Percentiles rank a stretch among this genome's conserved stretches.
These are phyloP conservation scores for Chaetomium globosum DNA, from an alignment of 2,329 filamentous ascomycete genomes.

Conservation along the genomic window DNA sequence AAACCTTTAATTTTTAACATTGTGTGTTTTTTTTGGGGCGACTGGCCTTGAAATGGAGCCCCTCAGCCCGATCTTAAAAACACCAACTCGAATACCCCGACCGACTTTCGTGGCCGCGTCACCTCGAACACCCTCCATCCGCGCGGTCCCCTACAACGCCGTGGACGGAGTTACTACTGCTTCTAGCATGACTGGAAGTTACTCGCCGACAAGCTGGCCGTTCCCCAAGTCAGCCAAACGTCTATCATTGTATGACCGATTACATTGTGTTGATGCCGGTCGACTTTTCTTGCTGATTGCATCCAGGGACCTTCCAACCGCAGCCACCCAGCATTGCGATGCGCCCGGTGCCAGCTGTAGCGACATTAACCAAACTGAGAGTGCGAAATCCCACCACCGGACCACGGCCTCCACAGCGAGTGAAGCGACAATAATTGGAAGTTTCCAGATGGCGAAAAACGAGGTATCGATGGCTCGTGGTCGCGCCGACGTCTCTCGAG, in stretches of 20 bases:
- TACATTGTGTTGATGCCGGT: neutral
- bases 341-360: neutral
- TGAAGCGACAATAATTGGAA: neutral
- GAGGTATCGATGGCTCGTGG: neutral
- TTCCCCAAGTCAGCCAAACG: slow-evolving; percentile 22
- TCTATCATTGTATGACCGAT: slow-evolving; percentile 19
- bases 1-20: neutral
- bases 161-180: slow-evolving; percentile 2
- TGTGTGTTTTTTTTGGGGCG: neutral
- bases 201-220: slow-evolving; percentile 29
- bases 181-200: slow-evolving; percentile 3
- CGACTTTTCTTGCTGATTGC: neutral
- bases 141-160: slow-evolving; percentile 25
- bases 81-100: slow-evolving; percentile 23
- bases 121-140: slow-evolving; percentile 26
- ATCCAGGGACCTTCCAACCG: neutral
- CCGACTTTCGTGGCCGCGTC: slow-evolving; percentile 23
- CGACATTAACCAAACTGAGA: neutral
- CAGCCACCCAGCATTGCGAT: neutral
- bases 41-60: slow-evolving; percentile 6
- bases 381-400: neutral
- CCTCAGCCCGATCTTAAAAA: neutral
- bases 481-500: neutral
- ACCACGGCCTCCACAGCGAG: neutral
- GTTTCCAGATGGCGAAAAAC: neutral